Percentiles rank a stretch among this genome's conserved stretches.
Conservation (phyloP, 2,329 filamentous ascomycete genomes). For the Chrysoporthe puriensis region DNA sequence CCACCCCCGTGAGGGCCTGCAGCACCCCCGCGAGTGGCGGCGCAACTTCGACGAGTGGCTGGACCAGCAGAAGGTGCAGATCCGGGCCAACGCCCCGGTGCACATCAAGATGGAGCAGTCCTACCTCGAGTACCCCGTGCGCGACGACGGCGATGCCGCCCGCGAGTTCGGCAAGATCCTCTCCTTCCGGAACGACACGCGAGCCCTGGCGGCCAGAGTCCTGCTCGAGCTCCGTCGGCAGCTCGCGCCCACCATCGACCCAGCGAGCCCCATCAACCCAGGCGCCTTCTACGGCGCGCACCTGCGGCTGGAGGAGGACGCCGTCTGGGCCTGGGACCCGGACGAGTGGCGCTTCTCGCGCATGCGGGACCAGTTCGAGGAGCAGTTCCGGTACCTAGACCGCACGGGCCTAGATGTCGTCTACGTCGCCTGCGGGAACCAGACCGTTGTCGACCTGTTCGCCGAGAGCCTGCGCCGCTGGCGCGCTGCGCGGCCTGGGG, state of each 20-base stretch:
- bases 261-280: conserved; percentile 32
- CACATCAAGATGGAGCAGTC: conserved; percentile 39
- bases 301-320: conserved; percentile 39
- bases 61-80: conserved; percentile 30
- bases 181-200: conserved; percentile 39
- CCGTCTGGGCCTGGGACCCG: conserved; percentile 37
- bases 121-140: conserved; percentile 43
- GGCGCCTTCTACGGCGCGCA: conserved; percentile 39
- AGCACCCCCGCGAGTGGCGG: conserved; percentile 35
- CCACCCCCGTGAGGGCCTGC: conserved; percentile 34
- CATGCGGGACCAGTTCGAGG: conserved; percentile 38
- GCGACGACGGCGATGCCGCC: conserved; percentile 39
- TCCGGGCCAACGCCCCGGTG: conserved; percentile 29
- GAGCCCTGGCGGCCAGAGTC: conserved; percentile 36
- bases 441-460: conserved; percentile 36
- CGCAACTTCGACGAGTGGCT: conserved; percentile 37
- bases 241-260: conserved; percentile 34
- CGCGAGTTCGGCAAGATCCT: conserved; percentile 40
- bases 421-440: conserved; percentile 39
- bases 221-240: conserved; percentile 32
- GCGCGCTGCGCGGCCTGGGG: conserved; percentile 14
- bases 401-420: conserved; percentile 34
- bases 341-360: conserved; percentile 38
- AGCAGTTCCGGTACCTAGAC: conserved; percentile 35
- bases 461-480: conserved; percentile 26